Conservation (phyloP, 768 basidiomycete species). For the Pleurotus pulmonarius region DNA sequence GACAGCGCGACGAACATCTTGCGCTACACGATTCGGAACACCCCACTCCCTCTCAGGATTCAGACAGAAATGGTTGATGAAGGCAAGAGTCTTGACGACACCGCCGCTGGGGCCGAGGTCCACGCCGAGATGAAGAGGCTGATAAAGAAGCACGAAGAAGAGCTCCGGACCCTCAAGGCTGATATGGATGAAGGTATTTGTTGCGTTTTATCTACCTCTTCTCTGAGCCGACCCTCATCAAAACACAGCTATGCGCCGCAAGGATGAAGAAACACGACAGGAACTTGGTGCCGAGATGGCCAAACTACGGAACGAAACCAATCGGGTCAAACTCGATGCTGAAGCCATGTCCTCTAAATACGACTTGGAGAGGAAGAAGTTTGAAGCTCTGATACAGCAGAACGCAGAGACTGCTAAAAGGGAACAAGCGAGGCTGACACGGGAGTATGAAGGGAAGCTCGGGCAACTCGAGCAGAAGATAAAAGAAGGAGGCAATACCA, state of each 20-base stretch:
- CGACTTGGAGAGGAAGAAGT: constrained; percentile 12
- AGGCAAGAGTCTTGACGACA: constrained; percentile 43
- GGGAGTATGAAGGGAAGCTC: not conserved
- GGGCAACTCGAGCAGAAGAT: not conserved
- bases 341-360: too few relatives aligned
- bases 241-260: constrained; percentile 12
- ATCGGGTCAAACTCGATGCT: constrained; percentile 24
- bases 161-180: constrained; percentile 39
- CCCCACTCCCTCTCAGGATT: constrained; percentile 43
- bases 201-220: too few relatives aligned
- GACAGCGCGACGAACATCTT: not conserved
- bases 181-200: constrained; percentile 35
- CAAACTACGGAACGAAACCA: constrained; percentile 28
- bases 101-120: constrained; percentile 53
- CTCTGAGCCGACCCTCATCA: too few relatives aligned
- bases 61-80: constrained; percentile 54
- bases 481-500: not conserved
- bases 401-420: constrained; percentile 5
- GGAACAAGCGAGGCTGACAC: not conserved
- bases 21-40: constrained; percentile 30
- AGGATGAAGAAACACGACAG: constrained; percentile 30
- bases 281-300: constrained; percentile 34
- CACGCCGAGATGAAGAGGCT: constrained; percentile 45
- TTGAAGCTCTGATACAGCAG: not conserved
- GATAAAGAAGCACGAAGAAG: constrained; percentile 39